phyloP scores from a whole-genome alignment of 139 green algal species.

The Medakamo hakoo region DNA sequence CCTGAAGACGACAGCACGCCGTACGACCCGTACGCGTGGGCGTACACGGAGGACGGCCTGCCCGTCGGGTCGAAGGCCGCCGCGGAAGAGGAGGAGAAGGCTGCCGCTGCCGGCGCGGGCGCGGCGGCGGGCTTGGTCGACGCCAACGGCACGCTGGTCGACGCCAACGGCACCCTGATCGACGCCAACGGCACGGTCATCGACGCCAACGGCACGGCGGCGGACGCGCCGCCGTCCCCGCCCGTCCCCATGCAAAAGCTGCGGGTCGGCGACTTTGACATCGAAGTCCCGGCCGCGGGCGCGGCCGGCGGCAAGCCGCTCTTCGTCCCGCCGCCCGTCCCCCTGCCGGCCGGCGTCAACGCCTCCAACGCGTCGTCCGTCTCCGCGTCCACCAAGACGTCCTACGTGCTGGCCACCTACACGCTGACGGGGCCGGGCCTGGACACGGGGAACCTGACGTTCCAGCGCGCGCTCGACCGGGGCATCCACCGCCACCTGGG shows the following conservation, averaged over 20 bases:
- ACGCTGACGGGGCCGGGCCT: background rate
- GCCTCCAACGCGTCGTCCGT: background rate
- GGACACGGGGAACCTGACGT: background rate
- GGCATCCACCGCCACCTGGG: background rate
- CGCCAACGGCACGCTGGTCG: no score
- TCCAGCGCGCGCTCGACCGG: background rate
- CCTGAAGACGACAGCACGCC: no score
- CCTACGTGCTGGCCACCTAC: background rate
- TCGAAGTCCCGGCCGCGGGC: background rate
- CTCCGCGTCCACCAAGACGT: background rate
- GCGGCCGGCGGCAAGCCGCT: background rate
- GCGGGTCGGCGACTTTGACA: background rate
- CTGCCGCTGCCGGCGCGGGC: background rate
- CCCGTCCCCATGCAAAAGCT: background rate
- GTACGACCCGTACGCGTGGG: no score
- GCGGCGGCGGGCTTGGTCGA: no score
- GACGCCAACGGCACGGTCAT: no score
- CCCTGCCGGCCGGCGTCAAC: background rate
- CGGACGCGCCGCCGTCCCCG: no score
- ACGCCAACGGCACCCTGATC: no score
- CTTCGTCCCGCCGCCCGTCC: background rate
- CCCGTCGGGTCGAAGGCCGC: background rate
- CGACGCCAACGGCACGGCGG: background rate
- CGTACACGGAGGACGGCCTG: conserved; percentile 1
- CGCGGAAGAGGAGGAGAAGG: background rate